These are phyloP conservation scores for Penicillium sp. DNA, from an alignment of 2,329 filamentous ascomycete species.

Conservation along the genomic window DNA sequence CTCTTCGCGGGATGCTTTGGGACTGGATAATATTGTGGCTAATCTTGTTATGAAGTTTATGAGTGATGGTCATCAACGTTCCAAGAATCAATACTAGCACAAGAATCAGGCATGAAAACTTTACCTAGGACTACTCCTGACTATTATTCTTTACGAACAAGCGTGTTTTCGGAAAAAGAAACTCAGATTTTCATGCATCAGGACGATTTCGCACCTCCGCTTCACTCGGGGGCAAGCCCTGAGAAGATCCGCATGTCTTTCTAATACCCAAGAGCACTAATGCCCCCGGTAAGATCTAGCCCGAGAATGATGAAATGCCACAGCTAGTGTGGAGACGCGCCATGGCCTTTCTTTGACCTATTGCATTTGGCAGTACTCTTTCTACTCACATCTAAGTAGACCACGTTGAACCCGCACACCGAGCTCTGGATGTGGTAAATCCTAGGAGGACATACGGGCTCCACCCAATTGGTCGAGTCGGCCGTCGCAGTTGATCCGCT, in stretches of 20 bases:
- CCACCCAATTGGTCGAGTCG: neutral
- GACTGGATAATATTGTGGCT: constrained; percentile 1
- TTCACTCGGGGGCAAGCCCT: no score
- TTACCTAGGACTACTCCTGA: neutral
- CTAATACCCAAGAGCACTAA: neutral
- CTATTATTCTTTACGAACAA: neutral
- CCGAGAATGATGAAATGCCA: no score
- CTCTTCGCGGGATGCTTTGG: neutral
- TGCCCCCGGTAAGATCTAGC: neutral
- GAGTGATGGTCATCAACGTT: neutral
- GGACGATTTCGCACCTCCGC: no score
- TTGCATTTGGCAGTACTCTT: no score
- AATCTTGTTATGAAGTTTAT: neutral
- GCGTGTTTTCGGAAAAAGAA: no score
- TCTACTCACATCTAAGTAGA: neutral
- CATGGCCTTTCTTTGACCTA: no score
- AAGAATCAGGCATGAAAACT: neutral
- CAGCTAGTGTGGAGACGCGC: no score
- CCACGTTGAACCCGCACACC: neutral
- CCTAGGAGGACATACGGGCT: no score
- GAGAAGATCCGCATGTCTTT: no score
- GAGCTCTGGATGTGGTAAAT: neutral
- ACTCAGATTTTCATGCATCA: no score
- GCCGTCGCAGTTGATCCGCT: neutral
- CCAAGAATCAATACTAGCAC: neutral